phyloP scores from a whole-genome alignment of 2,329 filamentous ascomycete species.

The Myotisia sp. region DNA sequence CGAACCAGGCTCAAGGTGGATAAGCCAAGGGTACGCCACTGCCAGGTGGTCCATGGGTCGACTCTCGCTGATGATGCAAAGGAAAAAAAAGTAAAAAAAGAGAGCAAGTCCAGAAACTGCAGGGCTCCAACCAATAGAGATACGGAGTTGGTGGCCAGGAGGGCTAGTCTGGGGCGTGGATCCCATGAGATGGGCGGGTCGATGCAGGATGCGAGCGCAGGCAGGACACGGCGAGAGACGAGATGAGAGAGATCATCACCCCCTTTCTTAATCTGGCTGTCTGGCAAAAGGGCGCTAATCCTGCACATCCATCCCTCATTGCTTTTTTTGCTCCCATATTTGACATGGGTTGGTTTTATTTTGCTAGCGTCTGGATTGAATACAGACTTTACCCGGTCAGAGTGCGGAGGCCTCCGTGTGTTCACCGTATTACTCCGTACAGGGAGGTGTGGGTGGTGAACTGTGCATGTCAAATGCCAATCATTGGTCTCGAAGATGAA shows the following conservation, averaged over 20 bases:
- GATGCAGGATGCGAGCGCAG: conserved; percentile 3
- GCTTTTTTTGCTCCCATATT: too few relatives aligned
- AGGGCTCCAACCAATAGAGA: conserved; percentile 2
- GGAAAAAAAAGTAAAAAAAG: conserved; percentile 1
- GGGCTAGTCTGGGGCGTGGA: conserved; percentile 3
- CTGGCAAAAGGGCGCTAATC: conserved; percentile 4
- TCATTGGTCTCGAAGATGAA: too few relatives aligned
- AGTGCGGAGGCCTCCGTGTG: too few relatives aligned
- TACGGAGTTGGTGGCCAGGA: conserved; percentile 1
- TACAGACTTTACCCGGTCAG: too few relatives aligned
- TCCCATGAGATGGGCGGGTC: conserved; percentile 2
- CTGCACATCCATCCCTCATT: conserved; percentile 4
- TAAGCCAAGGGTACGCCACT: conserved; percentile 3
- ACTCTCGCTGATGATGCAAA: conserved; percentile 3
- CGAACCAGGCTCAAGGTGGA: conserved; percentile 4
- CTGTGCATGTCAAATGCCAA: too few relatives aligned
- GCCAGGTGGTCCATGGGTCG: conserved; percentile 5
- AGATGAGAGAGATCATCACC: conserved; percentile 2
- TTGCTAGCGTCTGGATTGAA: too few relatives aligned
- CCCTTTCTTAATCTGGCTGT: conserved; percentile 3
- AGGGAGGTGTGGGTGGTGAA: too few relatives aligned
- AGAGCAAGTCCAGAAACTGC: conserved; percentile 1
- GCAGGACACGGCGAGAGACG: too few relatives aligned
- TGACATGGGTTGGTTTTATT: too few relatives aligned
- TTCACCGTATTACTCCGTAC: too few relatives aligned